Percentiles rank a stretch among this genome's conserved stretches.
These are phyloP conservation scores for Phytophthora sp. DNA, from an alignment of 352 stramenopile genomes.

Conservation along the genomic window DNA sequence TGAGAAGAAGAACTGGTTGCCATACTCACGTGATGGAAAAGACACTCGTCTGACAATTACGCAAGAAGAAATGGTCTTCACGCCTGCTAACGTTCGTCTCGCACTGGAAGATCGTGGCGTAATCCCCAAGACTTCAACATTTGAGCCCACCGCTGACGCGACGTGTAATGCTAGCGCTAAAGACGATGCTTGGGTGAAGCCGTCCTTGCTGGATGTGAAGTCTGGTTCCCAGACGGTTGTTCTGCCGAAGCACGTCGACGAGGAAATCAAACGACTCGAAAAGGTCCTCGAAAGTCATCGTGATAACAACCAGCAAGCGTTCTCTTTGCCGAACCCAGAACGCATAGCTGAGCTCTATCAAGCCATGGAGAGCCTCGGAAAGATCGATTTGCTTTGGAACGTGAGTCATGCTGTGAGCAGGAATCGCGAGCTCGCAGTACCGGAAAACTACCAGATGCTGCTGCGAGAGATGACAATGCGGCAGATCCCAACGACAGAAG, in stretches of 20 bases:
- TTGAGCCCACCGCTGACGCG: constrained; percentile 7
- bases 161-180: not conserved
- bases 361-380: constrained; percentile 68
- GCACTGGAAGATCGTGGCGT: constrained; percentile 74
- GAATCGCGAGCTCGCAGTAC: constrained; percentile 62
- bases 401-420: constrained; percentile 68
- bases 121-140: constrained; percentile 49
- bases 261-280: constrained; percentile 67
- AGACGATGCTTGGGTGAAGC: constrained; percentile 21
- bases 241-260: constrained; percentile 52
- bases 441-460: constrained; percentile 48
- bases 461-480: constrained; percentile 62
- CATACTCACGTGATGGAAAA: constrained; percentile 60
- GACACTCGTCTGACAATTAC: constrained; percentile 65
- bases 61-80: constrained; percentile 72
- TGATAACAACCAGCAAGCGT: constrained; percentile 16
- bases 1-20: constrained; percentile 59
- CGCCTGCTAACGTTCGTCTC: constrained; percentile 54
- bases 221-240: constrained; percentile 22
- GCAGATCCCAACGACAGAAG: constrained; percentile 57
- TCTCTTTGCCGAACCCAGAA: constrained; percentile 63
- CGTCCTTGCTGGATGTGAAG: constrained; percentile 8
- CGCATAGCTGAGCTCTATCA: constrained; percentile 69
- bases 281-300: constrained; percentile 50
- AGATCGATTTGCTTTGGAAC: constrained; percentile 79